phyloP scores from a whole-genome alignment of 345 rosid species.

The Bruguiera parviflora region DNA sequence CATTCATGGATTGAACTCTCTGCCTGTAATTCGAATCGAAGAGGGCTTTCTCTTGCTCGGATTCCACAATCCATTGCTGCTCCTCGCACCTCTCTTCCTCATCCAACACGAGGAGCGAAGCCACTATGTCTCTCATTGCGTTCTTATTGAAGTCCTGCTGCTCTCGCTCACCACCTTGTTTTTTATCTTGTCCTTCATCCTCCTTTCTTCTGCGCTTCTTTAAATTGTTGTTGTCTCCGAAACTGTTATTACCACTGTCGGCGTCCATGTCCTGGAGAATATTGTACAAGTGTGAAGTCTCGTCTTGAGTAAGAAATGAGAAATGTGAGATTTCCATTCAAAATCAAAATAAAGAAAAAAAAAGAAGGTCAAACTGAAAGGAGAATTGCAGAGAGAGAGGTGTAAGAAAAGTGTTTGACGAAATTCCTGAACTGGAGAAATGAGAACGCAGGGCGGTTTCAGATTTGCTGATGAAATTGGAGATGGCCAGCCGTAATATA shows the following conservation, averaged over 20 bases:
- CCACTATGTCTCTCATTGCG: conserved; percentile 25
- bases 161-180: neutral
- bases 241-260: neutral
- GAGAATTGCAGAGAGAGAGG: conserved; percentile 16
- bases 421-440: conserved; percentile 17
- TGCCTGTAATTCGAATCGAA: conserved; percentile 41
- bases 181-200: conserved; percentile 21
- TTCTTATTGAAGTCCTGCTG: conserved; percentile 12
- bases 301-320: conserved; percentile 61
- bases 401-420: conserved; percentile 9
- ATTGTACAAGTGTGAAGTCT: conserved; percentile 31
- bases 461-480: conserved; percentile 19
- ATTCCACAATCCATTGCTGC: conserved; percentile 12
- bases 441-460: conserved; percentile 35
- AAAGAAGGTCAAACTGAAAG: neutral
- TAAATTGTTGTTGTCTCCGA: conserved; percentile 25
- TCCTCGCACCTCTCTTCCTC: conserved; percentile 19
- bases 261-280: conserved; percentile 33
- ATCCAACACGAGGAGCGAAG: conserved; percentile 8
- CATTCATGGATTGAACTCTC: conserved; percentile 27
- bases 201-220: conserved; percentile 42
- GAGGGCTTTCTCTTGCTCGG: conserved; percentile 37
- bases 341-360: neutral
- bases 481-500: neutral
- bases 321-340: conserved; percentile 57